Conservation (phyloP, 257 asterid genomes). For the Nyctanthes arbortristis region DNA sequence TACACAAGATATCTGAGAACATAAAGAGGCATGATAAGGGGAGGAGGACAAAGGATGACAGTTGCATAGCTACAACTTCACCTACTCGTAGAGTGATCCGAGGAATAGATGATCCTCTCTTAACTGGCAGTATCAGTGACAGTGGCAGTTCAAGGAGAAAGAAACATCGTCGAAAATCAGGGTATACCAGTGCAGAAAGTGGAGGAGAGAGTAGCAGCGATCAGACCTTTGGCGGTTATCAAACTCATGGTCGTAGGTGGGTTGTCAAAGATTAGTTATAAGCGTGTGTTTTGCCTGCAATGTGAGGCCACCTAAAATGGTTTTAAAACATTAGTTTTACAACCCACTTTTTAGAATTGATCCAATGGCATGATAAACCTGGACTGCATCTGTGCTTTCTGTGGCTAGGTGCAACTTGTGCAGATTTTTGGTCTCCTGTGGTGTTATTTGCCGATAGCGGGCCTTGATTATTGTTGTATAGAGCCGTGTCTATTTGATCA, state of each 20-base stretch:
- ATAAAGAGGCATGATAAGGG: conserved; percentile 72
- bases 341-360: background rate
- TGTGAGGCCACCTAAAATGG: background rate
- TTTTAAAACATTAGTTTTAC: background rate
- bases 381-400: background rate
- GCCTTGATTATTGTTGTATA: background rate
- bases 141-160: conserved; percentile 62
- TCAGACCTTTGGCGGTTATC: conserved; percentile 54
- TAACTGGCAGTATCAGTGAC: conserved; percentile 87
- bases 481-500: background rate
- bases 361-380: background rate
- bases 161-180: conserved; percentile 70
- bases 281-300: background rate
- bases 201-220: conserved; percentile 84
- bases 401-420: background rate
- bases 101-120: conserved; percentile 94
- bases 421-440: background rate
- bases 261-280: conserved; percentile 70
- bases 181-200: conserved; percentile 86
- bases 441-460: background rate
- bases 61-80: conserved; percentile 55
- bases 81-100: conserved; percentile 59
- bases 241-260: conserved; percentile 84
- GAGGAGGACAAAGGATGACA: conserved; percentile 72
- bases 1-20: conserved; percentile 80